phyloP scores from a whole-genome alignment of 768 basidiomycete genomes.

The Xerocomellus chrysenteron region DNA sequence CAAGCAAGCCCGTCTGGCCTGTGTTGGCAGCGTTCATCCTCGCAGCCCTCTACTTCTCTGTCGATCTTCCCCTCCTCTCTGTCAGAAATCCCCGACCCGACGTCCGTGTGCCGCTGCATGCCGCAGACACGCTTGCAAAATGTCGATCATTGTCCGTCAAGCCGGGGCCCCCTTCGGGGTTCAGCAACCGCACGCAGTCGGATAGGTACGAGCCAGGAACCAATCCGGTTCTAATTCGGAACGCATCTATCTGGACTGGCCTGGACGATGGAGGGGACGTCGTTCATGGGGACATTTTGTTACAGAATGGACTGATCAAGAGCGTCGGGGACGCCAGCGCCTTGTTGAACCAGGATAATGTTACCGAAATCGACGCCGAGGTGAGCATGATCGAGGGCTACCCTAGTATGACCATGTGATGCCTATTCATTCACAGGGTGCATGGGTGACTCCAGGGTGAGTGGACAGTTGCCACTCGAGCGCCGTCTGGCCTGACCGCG shows the following conservation, averaged over 20 bases:
- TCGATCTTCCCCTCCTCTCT: constrained; percentile 6
- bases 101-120: constrained; percentile 19
- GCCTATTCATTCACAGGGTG: constrained; percentile 37
- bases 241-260: constrained; percentile 82
- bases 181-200: constrained; percentile 48
- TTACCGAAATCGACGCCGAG: constrained; percentile 46
- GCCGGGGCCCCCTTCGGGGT: constrained; percentile 46
- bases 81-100: background rate
- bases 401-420: background rate
- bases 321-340: constrained; percentile 41
- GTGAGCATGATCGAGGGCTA: constrained; percentile 5
- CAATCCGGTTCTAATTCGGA: constrained; percentile 51
- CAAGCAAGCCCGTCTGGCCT: constrained; percentile 14
- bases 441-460: constrained; percentile 62
- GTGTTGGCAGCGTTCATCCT: constrained; percentile 15
- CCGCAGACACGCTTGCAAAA: constrained; percentile 37
- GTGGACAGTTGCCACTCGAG: background rate
- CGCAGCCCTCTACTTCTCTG: constrained; percentile 15
- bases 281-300: constrained; percentile 55
- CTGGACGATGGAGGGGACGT: constrained; percentile 53
- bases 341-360: background rate
- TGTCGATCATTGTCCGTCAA: constrained; percentile 45
- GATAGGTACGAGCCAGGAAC: constrained; percentile 61
- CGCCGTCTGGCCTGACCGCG: background rate
- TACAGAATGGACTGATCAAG: constrained; percentile 64